Evolutionary conservation across 2,329 filamentous ascomycete genomes (phyloP), one percentile per base, ranked within the genome.

Genomic region (Sphaerulina populicola): DNA sequence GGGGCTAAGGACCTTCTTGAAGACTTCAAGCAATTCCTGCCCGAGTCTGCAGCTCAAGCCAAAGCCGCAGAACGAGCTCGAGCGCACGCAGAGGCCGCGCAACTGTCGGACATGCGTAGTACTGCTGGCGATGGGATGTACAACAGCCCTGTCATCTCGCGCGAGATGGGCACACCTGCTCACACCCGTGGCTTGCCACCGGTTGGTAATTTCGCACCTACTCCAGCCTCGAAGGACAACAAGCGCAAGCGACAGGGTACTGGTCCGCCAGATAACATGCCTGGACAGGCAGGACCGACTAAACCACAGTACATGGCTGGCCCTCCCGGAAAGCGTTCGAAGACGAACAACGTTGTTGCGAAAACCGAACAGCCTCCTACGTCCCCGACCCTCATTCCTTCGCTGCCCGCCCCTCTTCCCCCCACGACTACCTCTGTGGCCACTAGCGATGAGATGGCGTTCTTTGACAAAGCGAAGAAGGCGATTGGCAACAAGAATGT

Each of bases 1-100:
- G 85, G 86, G 4, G 93, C 94, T 0, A 91, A 91, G 4, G 93
- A 98, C 70, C 80, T 98, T 10, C 75, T 98, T 2, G 93, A 98
- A 69, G 93, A 98, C 65, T 98, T 98, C 68, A 98, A 98, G 69
- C 93, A 98, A 65, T 98, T 98, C 60, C 77, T 98, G 6, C 93
- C 93, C 0, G 93, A 98, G 67, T 94, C 91, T 39, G 83, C 84
- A 30, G 83, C 84, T 61, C 86, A 78, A 67, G 79, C 79, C 47
- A 77, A 78, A 60, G 77, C 71, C 54, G 77, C 76, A n/a, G 67
- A 69, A 57, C 76, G 70, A 53, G 76, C 71, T 56, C 69, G 80
- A 62, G 82, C 84, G 50, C 74, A 79, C 40, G 77, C 80, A 37
- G 88, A 89, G 59, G 83, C 89, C 52, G 77, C 78, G 75, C 85